Percentiles rank a stretch among this genome's conserved stretches.
phyloP scores from a whole-genome alignment of 148 eudicot genomes.

The Cornus kousa region DNA sequence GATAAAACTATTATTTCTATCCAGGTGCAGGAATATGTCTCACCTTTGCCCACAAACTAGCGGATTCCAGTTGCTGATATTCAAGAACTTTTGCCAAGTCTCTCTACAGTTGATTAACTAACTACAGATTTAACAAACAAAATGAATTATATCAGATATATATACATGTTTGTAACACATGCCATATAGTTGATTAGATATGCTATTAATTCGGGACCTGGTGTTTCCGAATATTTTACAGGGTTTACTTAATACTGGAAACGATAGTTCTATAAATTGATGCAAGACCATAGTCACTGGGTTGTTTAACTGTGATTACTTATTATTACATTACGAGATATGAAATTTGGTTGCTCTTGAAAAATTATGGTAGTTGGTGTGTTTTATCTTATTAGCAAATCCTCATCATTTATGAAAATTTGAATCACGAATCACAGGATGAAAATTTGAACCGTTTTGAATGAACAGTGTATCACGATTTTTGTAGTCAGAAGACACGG shows the following conservation, averaged over 20 bases:
- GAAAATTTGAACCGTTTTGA: no score
- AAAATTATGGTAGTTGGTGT: no score
- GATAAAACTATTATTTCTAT: neutral
- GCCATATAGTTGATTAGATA: neutral
- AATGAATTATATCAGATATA: neutral
- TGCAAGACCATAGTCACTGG: neutral
- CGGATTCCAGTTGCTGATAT: constrained; percentile 2
- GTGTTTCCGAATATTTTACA: neutral
- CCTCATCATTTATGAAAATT: no score
- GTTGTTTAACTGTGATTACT: neutral
- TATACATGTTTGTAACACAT: neutral
- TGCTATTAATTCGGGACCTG: neutral
- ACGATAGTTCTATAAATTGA: neutral
- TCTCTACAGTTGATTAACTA: neutral
- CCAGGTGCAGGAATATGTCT: constrained; percentile 74
- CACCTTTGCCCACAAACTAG: constrained; percentile 52
- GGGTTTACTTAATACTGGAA: neutral
- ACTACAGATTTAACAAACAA: neutral
- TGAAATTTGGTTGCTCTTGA: no score
- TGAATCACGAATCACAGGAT: no score
- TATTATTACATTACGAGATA: no score
- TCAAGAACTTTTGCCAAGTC: neutral
- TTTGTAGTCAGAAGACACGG: no score
- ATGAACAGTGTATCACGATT: no score
- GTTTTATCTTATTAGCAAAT: no score